Evolutionary conservation across 768 basidiomycete genomes (phyloP).

Genomic region (Naganishia onofrii): DNA sequence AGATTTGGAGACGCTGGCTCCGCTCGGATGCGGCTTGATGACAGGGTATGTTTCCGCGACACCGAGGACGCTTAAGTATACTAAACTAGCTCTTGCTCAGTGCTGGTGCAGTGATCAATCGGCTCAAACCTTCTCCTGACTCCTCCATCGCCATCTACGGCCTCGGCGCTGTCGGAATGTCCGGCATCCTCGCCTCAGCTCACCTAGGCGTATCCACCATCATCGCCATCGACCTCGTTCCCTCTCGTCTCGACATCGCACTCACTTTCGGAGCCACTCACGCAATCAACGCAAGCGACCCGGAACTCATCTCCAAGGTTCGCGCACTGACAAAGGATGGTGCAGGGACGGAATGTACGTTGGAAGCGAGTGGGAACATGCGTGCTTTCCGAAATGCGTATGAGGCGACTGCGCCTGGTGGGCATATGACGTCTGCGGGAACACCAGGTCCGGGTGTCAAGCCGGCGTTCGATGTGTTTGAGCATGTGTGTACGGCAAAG

Average conservation of each 20-base stretch:
- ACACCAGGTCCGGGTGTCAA: conserved; percentile 23
- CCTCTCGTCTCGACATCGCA: conserved; percentile 3
- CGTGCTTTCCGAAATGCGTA: conserved; percentile 12
- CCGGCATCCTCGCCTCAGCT: conserved; percentile 20
- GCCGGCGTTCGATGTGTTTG: conserved; percentile 20
- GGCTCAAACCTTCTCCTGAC: conserved; percentile 6
- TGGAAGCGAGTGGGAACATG: conserved; percentile 25
- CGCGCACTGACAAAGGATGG: conserved; percentile 3
- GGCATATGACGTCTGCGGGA: conserved; percentile 6
- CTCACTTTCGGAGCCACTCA: conserved; percentile 17
- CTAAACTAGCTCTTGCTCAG: not conserved
- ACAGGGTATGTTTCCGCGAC: conserved; percentile 19
- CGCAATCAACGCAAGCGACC: not conserved
- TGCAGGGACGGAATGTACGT: conserved; percentile 14
- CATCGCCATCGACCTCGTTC: conserved; percentile 25
- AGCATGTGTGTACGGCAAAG: conserved; percentile 18
- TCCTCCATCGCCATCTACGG: conserved; percentile 24
- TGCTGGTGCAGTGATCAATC: conserved; percentile 24
- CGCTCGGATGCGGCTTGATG: conserved; percentile 21
- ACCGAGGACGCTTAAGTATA: no score
- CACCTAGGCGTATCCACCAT: conserved; percentile 12
- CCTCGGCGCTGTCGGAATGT: conserved; percentile 24
- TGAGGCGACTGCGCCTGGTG: conserved; percentile 19
- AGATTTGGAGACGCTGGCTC: conserved; percentile 16
- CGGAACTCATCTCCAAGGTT: not conserved